Conservation (phyloP, 305 asterid genomes). For the Fraxinus sp. region DNA sequence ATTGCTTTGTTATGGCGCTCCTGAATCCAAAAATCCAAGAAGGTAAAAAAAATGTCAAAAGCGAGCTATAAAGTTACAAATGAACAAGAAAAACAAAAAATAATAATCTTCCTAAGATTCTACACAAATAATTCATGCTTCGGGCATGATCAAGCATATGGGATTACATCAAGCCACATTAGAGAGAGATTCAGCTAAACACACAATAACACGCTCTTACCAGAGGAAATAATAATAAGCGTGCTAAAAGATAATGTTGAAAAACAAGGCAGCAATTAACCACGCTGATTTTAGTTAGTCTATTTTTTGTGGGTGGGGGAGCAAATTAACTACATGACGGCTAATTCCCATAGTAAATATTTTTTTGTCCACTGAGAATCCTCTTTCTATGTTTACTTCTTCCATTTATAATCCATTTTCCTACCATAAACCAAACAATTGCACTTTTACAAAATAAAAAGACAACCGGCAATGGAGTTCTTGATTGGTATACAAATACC, state of each 20-base stretch:
- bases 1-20: slow-evolving; percentile 95
- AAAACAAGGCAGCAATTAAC: background rate
- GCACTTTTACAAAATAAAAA: background rate
- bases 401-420: background rate
- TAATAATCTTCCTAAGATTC: background rate
- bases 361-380: background rate
- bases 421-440: background rate
- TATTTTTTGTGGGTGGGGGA: background rate
- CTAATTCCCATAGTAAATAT: background rate
- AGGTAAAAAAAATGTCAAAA: slow-evolving; percentile 3
- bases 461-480: background rate
- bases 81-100: background rate
- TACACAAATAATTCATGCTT: background rate
- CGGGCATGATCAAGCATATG: background rate
- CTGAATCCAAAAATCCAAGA: slow-evolving; percentile 41
- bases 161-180: background rate
- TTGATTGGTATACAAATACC: background rate
- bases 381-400: background rate
- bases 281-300: background rate
- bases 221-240: background rate
- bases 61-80: background rate
- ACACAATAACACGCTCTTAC: background rate
- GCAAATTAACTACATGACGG: background rate
- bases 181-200: background rate
- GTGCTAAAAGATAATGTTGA: background rate